Base-by-base conservation (phyloP, 2,329 filamentous ascomycete genomes). In the Alternaria infectoria region DNA sequence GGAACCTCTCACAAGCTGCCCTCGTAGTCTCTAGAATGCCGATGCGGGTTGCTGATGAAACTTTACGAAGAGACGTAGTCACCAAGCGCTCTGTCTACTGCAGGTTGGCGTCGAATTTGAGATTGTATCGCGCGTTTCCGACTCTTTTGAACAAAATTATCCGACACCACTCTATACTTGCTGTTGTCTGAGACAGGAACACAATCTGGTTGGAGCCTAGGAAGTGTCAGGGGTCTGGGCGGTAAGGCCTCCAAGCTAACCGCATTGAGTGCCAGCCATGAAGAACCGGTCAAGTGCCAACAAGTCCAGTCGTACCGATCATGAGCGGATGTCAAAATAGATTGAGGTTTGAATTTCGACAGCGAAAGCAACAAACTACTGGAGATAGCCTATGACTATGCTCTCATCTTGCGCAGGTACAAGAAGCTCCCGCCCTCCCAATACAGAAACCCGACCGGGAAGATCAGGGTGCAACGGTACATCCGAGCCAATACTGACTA, bases 171-270 rank as follows among this genome's bases (percentile, higher is more conserved):
- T 49, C 23, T 23, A 21, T 23, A 13, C 21, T 25, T 25, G 19
- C 19, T 23, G 23, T 32, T 17, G 21, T 15, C 13, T 25, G 11
- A 15, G 26, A 44, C 44, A 17, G 8, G 8, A 36, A 46, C 21
- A 54, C 21, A 36, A 17, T n/a, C 17, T 45, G 3, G 45, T 50
- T 50, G 58, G 28, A 61, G 44, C 58, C 52, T 61, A 13, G 15
- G 12, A 44, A 44, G 12, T 26, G 26, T 50, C 52, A 57, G 25
- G 32, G 25, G 52, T 11, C 46, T 44, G 49, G 11, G 49, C 49
- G 30, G 49, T 45, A 44, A 61, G 58, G 52, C 58, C 32, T 21
- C 23, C 32, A 45, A 12, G 15, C 58, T 61, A 61, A 57, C 52
- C 47, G 9, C 19, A 50, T 61, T 23, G 11, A 46, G 57, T 3